Evolutionary conservation across 2,329 filamentous ascomycete species (phyloP), one percentile per base, ranked within the genome.

Genomic region (Tolypocladium nubicola): DNA sequence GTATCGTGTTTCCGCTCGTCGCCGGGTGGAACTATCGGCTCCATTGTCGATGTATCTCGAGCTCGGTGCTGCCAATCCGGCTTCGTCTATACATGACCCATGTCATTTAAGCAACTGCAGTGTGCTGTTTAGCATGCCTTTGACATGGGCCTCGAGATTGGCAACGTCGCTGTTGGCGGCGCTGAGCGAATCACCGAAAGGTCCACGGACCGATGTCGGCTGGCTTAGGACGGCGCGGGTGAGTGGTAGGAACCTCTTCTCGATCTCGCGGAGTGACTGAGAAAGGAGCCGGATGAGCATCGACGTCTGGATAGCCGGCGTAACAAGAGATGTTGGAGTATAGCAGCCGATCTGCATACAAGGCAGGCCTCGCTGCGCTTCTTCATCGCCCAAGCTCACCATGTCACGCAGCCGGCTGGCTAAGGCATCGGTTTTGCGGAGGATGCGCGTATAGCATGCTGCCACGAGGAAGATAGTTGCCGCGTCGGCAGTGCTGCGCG

Each of bases 211-310:
- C 40, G 43, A 7, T 26, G 35, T 16, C 26, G 53, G 52, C 6
- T 23, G 53, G 4, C 38, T 47, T 2, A 57, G 26, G 7, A 55
- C 39, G 19, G 39, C 23, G 21, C 45, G 33, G n/a, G 52, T 33
- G 37, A 57, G 43, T 13, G 38, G 33, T 13, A 53, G 52, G 26
- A 57, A 4, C 37, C 47, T 55, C 56, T 55, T 57, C 45, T 57
- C 52, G 14, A 57, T 57, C 47, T 57, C 53, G n/a, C 56, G 53
- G 11, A 54, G 52, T 23, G 53, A 55, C 38, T 57, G 56, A 4
- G 45, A 57, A 13, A 57, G 56, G 9, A 57, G 53, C 45, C 54
- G 56, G 3, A 55, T 38, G n/a, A 57, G 52, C 9, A 57, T 37
- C 10, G 56, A 57, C 3, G 53, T 43, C 38, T 57, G 56, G 21